Evolutionary conservation across 352 stramenopile genomes (phyloP).

Genomic region (Pythium insidiosum): DNA sequence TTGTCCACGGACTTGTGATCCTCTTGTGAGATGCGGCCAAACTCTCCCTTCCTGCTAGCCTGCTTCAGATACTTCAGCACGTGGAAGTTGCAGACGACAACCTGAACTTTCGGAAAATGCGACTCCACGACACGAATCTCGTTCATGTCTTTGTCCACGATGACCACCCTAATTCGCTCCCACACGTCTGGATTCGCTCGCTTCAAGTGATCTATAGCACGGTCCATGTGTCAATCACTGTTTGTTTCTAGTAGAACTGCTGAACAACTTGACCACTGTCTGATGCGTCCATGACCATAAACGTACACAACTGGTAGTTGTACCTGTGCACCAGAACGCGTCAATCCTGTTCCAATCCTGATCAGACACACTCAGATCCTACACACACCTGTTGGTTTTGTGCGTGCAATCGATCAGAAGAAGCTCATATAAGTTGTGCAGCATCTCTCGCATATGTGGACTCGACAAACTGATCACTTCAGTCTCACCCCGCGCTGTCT

Average conservation of each 20-base stretch:
- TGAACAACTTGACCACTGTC: constrained; percentile 7
- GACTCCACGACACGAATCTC: constrained; percentile 14
- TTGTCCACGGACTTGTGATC: constrained; percentile 1
- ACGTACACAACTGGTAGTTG: constrained; percentile 16
- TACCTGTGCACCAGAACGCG: too few species aligned
- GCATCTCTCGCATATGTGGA: background rate
- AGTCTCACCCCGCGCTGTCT: background rate
- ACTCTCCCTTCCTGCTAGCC: constrained; percentile 5
- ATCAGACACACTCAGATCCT: background rate
- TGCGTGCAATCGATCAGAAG: constrained; percentile 8
- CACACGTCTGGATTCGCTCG: constrained; percentile 1
- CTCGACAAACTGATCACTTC: constrained; percentile 4
- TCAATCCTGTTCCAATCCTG: background rate
- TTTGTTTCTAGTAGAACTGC: constrained; percentile 14
- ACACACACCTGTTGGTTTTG: constrained; percentile 7
- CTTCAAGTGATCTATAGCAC: constrained; percentile 12
- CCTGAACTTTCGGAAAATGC: constrained; percentile 5
- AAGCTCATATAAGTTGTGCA: constrained; percentile 1
- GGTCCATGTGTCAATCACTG: constrained; percentile 14
- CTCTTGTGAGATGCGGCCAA: constrained; percentile 6
- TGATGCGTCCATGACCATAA: constrained; percentile 18
- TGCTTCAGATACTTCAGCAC: constrained; percentile 14
- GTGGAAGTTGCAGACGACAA: constrained; percentile 20
- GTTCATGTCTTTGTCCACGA: constrained; percentile 23
- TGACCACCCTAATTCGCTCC: constrained; percentile 10